Base-by-base conservation (phyloP, 2,329 filamentous ascomycete genomes). In the Geosmithia putterillii region DNA sequence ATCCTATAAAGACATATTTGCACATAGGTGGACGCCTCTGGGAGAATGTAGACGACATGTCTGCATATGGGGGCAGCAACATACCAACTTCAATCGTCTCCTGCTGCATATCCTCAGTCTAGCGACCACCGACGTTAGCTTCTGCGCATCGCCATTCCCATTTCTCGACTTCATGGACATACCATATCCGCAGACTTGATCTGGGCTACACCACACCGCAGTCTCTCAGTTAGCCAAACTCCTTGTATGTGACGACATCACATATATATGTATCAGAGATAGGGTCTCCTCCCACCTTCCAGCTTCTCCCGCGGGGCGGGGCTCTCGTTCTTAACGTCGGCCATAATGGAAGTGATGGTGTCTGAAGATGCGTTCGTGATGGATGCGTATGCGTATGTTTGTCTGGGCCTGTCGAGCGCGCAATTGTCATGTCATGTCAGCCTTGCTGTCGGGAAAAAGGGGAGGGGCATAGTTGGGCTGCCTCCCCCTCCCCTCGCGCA, bases 131-230 rank as follows among this genome's bases (percentile, higher is more conserved):
- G 10, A 35, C 17, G 44, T 35, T 44, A 44, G 36, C 45, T 45
- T 45, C 38, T 22, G 21, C 46, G n/a, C n/a, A n/a, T n/a, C n/a
- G n/a, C 23, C 23, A 10, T 25, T 10, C 23, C 7, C 23, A 25
- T 25, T 25, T 25, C 28, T 12, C 15, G 10, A 12, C 28, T 32
- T 32, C 28, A 4, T 32, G 10, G 28, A 32, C 71, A 64, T 74
- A 96, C 92, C 92, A 98, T 98, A 62, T 98, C 92, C 46, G 87
- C 90, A 54, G 89, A 95, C 73, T 98, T 98, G 66, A 98, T 82
- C 69, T 95, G 88, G 50, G 87, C 92, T 98, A 58, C 51, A 55
- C 40, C n/a, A 10, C 22, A 3, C 32, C 35, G 15, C 10, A 20
- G 18, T 20, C 15, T 12, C 28, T 40, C 20, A 15, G 23, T 44